phyloP scores from a whole-genome alignment of 139 green algal genomes.

The Bryopsis sp. region DNA sequence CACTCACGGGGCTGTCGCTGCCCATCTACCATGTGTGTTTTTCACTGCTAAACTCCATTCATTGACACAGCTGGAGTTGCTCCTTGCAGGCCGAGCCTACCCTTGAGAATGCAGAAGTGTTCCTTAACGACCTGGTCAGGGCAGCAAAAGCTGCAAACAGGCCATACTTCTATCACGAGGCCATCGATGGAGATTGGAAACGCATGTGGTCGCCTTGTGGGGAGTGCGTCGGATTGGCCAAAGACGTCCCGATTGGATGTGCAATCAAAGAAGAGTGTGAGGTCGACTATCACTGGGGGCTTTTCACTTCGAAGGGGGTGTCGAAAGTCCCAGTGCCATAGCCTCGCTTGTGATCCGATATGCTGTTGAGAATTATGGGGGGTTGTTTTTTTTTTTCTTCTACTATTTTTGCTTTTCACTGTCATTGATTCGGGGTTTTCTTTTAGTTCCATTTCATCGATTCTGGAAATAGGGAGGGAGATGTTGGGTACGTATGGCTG shows the following conservation, averaged over 20 bases:
- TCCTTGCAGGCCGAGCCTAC: slow-evolving; percentile 6
- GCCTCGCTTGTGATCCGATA: too few species aligned
- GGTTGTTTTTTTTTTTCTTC: too few species aligned
- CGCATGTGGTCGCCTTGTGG: slow-evolving; percentile 16
- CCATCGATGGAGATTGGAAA: slow-evolving; percentile 19
- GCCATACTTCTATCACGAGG: slow-evolving; percentile 1
- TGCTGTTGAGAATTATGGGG: too few species aligned
- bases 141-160: not conserved
- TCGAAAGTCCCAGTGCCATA: not conserved
- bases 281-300: slow-evolving; percentile 18
- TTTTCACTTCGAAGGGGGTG: not conserved
- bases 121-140: slow-evolving; percentile 6
- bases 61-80: not conserved
- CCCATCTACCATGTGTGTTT: too few species aligned
- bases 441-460: too few species aligned
- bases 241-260: too few species aligned
- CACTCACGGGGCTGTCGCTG: too few species aligned
- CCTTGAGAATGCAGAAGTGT: slow-evolving; percentile 4
- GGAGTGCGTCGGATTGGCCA: slow-evolving; percentile 8
- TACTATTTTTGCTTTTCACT: too few species aligned
- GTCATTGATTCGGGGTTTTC: too few species aligned
- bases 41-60: slow-evolving; percentile 1
- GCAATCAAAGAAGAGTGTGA: slow-evolving; percentile 16
- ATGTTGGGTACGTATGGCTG: too few species aligned
- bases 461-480: too few species aligned